Evolutionary conservation across 164 flowering plant species (phyloP), one percentile per base, ranked within the genome.

Genomic region (Litsea cubeba): DNA sequence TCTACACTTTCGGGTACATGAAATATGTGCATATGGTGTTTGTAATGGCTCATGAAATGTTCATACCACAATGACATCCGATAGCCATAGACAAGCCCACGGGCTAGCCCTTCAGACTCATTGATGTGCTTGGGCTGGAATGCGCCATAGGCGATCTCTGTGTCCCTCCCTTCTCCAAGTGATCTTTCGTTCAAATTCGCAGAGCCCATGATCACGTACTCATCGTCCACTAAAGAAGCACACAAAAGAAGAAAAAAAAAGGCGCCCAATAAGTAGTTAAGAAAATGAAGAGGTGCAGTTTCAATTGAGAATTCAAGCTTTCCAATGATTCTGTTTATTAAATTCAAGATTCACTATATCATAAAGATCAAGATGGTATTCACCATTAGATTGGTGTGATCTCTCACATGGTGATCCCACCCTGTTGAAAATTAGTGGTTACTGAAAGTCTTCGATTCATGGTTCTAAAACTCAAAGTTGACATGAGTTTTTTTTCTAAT

Each of bases 141-240:
- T 22, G 80, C 91, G 18, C 95, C 95, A 85, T 88, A 87, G 5
- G 93, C 93, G n/a, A 91, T 89, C 84, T 91, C 95, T 0, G 90
- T 65, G 77, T 91, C 95, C 73, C 93, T 81, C 1, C 76, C 85
- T 20, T 93, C 95, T 30, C 86, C 91, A 88, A 91, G 88, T 57
- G 95, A 91, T 63, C 93, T 84, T 60, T 91, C 89, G 76, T 91
- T 91, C 73, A 91, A 86, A 83, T 91, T 91, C n/a, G 95, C 93
- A 0, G 95, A 91, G 68, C 95, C 93, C 23, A 91, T 62, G 68
- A 91, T 88, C 66, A 91, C 89, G 81, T 91, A 91, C 70, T 91
- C 95, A 65, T 91, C 95, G 40, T 91, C 95, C 78, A 91, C 95
- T 90, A 83, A 51, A 74, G 70, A 82, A 72, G 1, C 5, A 14